Base-by-base conservation (phyloP, 176 grass and related monocot genomes). In the Eragrostis nindensis region DNA sequence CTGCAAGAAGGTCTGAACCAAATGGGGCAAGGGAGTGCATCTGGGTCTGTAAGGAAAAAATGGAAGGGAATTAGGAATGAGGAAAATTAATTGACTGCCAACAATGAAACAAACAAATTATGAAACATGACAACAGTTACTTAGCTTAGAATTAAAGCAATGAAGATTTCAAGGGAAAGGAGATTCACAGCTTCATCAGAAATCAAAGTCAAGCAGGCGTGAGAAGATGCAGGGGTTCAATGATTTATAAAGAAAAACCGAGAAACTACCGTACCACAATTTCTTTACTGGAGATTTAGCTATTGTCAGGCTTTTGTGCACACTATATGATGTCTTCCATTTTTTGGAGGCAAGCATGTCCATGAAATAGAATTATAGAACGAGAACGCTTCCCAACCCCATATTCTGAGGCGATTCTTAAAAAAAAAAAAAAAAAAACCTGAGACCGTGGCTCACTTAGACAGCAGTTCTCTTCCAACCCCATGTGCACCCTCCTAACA, bases 1-100 rank as follows among this genome's bases (percentile, higher is more conserved):
- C 84, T 1, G 69, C 73, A 63, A 95, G 77, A 21, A 90, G 87
- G 56, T 92, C 89, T 25, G 64, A 74, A 16, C 89, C 93, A 45
- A 95, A 95, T 71, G 93, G 93, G 19, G 89, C 43, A n/a, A 95
- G 81, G 38, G 89, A 85, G 40, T 62, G 84, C 84, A 92, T 83
- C 85, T 95, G 93, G 26, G 89, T 92, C 92, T 95, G 72, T 24
- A 66, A 81, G 24, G 39, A 50, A 68, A 16, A 79, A 32, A 79
- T 27, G 74, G n/a, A 55, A 39, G 11, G 11, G 4, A 67, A 57
- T 11, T 13, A 27, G 14, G 14, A 67, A 57, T 11, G 8, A 27
- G 14, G 8, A 25, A 73, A 32, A 52, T 27, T 9, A 45, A 38
- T 59, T 22, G 63, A 49, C 10, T 69, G 19, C 38, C 16, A 24